A percentile compares a stretch with the other conserved stretches of the same genome.
These are phyloP conservation scores for Colletotrichum siamense DNA, from an alignment of 2,329 filamentous ascomycete species.

Conservation along the genomic window DNA sequence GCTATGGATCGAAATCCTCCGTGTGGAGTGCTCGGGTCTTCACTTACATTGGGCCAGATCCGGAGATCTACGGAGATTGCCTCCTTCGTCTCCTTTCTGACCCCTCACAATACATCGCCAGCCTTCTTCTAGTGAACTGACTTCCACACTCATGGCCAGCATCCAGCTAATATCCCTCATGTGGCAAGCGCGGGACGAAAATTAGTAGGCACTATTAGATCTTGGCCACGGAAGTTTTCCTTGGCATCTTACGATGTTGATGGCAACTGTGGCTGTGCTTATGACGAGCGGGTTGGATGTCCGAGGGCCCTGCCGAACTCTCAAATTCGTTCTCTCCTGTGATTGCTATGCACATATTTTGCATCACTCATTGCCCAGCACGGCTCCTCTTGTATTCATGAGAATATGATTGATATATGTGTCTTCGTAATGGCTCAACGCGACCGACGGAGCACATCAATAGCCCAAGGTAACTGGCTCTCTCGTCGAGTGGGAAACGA, in stretches of 20 bases:
- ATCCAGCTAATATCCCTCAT: not conserved
- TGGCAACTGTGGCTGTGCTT: not conserved
- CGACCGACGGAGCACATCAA: not conserved
- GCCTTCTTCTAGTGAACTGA: not conserved
- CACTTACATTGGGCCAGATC: not conserved
- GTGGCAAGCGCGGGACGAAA: not conserved
- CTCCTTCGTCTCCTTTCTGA: not conserved
- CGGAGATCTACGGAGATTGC: not conserved
- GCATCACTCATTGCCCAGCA: not conserved
- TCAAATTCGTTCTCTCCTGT: not conserved
- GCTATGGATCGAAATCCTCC: not conserved
- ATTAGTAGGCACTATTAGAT: not conserved
- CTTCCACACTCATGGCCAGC: not conserved
- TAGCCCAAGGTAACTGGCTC: not conserved
- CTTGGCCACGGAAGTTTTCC: not conserved
- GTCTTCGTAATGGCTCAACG: not conserved
- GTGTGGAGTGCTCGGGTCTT: not conserved
- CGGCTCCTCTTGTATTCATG: not conserved
- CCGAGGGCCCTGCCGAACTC: not conserved
- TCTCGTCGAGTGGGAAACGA: not conserved
- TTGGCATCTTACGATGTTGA: conserved; percentile 20
- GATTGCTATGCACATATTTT: not conserved
- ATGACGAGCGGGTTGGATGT: not conserved
- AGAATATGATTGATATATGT: not conserved
- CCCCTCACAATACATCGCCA: not conserved